Evolutionary conservation across 306 rosid genomes (phyloP).

Genomic region (Pterocarpus santalinus): DNA sequence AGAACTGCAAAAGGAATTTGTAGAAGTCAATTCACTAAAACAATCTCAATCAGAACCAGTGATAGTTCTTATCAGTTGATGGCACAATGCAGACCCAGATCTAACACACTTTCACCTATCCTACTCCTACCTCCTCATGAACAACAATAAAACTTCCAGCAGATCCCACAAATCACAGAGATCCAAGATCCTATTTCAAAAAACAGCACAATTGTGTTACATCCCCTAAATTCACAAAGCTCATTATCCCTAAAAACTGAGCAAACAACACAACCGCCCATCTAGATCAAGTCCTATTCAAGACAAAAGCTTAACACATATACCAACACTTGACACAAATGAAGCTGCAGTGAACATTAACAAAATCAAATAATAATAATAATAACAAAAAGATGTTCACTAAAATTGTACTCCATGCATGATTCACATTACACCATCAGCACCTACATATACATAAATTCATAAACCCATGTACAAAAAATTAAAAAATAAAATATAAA

Average conservation of each 20-base stretch:
- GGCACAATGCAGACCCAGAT: neutral
- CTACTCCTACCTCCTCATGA: slow-evolving; percentile 12
- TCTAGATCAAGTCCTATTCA: slow-evolving; percentile 2
- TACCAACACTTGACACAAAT: slow-evolving; percentile 1
- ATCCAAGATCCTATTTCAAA: neutral
- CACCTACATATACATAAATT: neutral
- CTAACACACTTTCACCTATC: slow-evolving; percentile 2
- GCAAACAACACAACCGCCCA: slow-evolving; percentile 7
- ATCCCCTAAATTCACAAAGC: slow-evolving; percentile 5
- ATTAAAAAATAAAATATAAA: neutral
- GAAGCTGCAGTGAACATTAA: slow-evolving; percentile 5
- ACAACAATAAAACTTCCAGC: neutral
- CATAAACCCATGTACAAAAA: slow-evolving; percentile 12
- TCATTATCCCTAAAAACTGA: neutral
- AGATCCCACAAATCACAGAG: neutral
- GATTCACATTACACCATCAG: slow-evolving; percentile 7
- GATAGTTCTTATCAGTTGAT: neutral
- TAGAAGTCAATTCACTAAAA: neutral
- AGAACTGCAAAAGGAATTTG: neutral
- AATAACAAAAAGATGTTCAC: neutral
- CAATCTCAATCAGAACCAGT: slow-evolving; percentile 1
- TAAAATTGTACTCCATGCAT: neutral
- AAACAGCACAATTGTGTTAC: neutral
- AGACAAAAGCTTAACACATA: neutral
- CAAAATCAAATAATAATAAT: neutral